Evolutionary conservation across 2,329 filamentous ascomycete species (phyloP), one percentile per base, ranked within the genome.

Genomic region (Fusarium verticillioides): DNA sequence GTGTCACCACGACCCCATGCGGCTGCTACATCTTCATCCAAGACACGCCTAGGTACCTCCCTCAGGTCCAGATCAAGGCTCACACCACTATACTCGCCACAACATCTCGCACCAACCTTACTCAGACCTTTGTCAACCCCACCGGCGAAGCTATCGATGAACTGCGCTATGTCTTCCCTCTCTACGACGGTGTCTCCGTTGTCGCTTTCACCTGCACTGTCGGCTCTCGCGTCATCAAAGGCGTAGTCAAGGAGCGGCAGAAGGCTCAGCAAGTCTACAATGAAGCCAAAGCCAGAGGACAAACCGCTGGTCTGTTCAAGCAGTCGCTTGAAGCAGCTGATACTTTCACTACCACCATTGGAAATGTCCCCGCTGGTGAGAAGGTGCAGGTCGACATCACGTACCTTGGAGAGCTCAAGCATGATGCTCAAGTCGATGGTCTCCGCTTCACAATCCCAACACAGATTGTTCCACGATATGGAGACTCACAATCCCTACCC

Each of bases 131-230:
- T 73, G 79, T 85, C 74, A 94, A 93, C 70, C 86, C 89, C 1
- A 84, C 85, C 4, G 46, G 69, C 1, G 37, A 49, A 1, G 9
- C 70, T 2, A 71, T 82, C 19, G 71, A 80, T 15, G 81, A 93
- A 77, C 86, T 90, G 21, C 84, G 85, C 19, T 95, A 95, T 78
- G 86, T 87, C 0, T 94, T 95, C 70, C 93, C 93, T 0, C 84
- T 95, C 0, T 93, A 92, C 71, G 91, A 94, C 77, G 92, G 92
- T 15, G 90, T 93, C 21, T 91, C 89, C 11, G 89, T 95, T 2
- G 90, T 92, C 12, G 86, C 84, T 7, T 95, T 94, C 72, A 87
- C 84, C 9, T 94, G 91, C 81, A 87, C 84, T 19, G 85, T 94
- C 52, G 90, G 87, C 39, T 82, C 85, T 37, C 88, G 89, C 26